A percentile compares a stretch with the other conserved stretches of the same genome.
phyloP scores from a whole-genome alignment of 139 green algal genomes.

The Haematococcus lacustris region DNA sequence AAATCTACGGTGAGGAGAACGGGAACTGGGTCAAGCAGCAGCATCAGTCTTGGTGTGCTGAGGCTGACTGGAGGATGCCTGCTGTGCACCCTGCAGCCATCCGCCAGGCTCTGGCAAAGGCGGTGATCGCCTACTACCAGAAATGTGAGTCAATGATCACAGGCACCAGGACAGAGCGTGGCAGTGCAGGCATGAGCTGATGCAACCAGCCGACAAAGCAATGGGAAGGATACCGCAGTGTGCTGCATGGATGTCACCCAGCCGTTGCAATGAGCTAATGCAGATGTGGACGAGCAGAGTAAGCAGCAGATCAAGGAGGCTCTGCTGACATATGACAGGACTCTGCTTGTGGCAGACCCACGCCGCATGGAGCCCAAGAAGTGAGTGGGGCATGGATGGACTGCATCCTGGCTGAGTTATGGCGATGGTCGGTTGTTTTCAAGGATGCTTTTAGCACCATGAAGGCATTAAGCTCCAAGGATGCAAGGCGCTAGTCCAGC shows the following conservation, averaged over 20 bases:
- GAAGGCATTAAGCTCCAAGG: no score
- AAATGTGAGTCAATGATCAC: conserved; percentile 81
- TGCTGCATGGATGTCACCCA: no score
- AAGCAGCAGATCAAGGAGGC: conserved; percentile 59
- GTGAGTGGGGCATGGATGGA: no score
- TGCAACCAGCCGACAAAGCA: not conserved
- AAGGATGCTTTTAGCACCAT: no score
- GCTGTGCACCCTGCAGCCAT: conserved; percentile 62
- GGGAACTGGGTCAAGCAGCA: no score
- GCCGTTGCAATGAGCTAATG: not conserved
- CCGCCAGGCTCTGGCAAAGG: conserved; percentile 96
- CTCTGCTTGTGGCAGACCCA: conserved; percentile 95
- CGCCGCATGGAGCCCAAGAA: conserved; percentile 26
- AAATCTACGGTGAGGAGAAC: conserved; percentile 85
- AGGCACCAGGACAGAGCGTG: not conserved
- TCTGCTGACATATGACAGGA: conserved; percentile 92
- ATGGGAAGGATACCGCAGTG: not conserved
- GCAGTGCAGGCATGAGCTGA: not conserved
- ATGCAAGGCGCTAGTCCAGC: no score
- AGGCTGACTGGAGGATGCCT: not conserved
- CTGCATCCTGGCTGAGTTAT: no score
- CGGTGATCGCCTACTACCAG: conserved; percentile 97
- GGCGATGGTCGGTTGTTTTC: no score
- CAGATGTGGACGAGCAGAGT: not conserved
- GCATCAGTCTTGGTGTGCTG: no score